phyloP scores from a whole-genome alignment of 2,329 filamentous ascomycete genomes.

The Magnaporthiopsis incrustans region DNA sequence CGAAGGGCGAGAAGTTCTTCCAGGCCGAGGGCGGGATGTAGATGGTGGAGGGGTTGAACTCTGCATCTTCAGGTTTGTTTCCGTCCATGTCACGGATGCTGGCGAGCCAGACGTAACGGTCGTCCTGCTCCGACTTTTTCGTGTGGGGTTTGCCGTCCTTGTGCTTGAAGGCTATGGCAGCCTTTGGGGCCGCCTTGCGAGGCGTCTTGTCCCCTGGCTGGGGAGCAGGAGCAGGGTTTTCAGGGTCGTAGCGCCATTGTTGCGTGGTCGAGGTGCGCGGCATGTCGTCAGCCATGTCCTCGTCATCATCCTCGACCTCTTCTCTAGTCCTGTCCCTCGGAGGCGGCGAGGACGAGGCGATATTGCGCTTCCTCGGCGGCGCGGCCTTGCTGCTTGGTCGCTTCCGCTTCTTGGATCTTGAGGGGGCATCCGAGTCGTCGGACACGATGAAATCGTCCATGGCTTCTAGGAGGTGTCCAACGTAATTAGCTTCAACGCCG shows the following conservation, averaged over 20 bases:
- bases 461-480: conserved; percentile 41
- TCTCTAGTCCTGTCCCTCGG: conserved; percentile 12
- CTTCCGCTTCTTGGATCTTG: conserved; percentile 66
- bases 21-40: conserved; percentile 78
- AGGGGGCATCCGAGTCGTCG: conserved; percentile 70
- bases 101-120: conserved; percentile 85
- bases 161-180: conserved; percentile 20
- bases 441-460: conserved; percentile 83
- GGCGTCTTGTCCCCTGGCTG: conserved; percentile 14
- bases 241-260: conserved; percentile 66
- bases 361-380: conserved; percentile 54
- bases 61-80: conserved; percentile 68
- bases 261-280: conserved; percentile 64
- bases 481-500: conserved; percentile 3
- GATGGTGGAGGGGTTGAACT: conserved; percentile 87
- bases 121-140: conserved; percentile 62
- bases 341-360: conserved; percentile 34
- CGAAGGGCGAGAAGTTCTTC: conserved; percentile 82
- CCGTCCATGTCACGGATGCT: conserved; percentile 78
- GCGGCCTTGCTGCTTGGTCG: conserved; percentile 39
- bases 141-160: conserved; percentile 63
- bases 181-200: conserved; percentile 17
- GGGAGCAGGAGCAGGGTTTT: conserved; percentile 30
- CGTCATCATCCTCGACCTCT: conserved; percentile 43
- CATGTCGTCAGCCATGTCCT: conserved; percentile 43